Base-by-base conservation (phyloP, 768 basidiomycete species). In the Mycena sanguinolenta region DNA sequence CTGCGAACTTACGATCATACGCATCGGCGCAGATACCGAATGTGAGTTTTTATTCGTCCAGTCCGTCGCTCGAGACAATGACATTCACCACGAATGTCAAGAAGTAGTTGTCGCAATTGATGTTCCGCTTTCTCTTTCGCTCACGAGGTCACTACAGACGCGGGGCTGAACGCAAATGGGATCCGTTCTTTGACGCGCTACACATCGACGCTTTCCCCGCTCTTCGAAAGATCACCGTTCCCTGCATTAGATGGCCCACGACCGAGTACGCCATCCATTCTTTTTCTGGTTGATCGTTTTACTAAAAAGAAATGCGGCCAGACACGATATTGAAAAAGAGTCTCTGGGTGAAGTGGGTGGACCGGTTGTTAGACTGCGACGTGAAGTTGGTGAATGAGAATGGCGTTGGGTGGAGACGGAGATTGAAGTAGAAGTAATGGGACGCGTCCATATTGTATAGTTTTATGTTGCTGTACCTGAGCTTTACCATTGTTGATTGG, bases 291-390 rank as follows among this genome's bases (percentile, higher is more conserved):
- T 30, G 36, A 21, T 19, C 34, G 21, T 21, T 49, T n/a, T 30
- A 3, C 19, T 66, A 64, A n/a, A n/a, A n/a, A n/a, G 38, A 9
- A 61, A 6, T 34, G 21, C 28, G 4, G 4, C 16, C 19, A 71
- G 69, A 57, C 64, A 66, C 46, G 69, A 65, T 10, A 71, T 71
- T 19, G 46, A n/a, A 27, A 10, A 71, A 71, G 36, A 65, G 69
- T 28, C n/a, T 17, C 2, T 71, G 69, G 69, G 64, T 52, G 12
- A 42, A 23, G 10, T 52, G 42, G 49, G 64, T 64, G 8, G 64
- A 71, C 17, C 23, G n/a, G 9, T 53, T 71, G n/a, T 34, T 62
- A 38, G 69, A 65, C 52, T 30, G 27, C 14, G 27, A 66, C 17
- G 64, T 71, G 25, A 65, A 60, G 50, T 30, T 71, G 59, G 14